Evolutionary conservation across 176 grass and related monocot species (phyloP).

Genomic region (Phragmites australis): DNA sequence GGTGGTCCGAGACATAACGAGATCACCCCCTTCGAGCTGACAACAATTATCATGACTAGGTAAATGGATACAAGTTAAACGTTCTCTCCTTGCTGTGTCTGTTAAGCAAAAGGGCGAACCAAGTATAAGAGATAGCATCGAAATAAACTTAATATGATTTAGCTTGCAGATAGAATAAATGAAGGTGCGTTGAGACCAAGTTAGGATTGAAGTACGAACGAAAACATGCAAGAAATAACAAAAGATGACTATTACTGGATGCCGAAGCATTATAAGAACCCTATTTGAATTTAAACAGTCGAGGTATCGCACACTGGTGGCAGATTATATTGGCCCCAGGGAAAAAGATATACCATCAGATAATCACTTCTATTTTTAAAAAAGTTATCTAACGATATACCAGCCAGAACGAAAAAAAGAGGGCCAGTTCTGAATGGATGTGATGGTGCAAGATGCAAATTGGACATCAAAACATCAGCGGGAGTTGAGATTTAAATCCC

Average conservation of each 20-base stretch:
- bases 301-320: background rate
- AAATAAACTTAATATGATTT: background rate
- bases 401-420: too few species aligned
- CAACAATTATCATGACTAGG: slow-evolving; percentile 30
- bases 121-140: background rate
- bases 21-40: slow-evolving; percentile 59
- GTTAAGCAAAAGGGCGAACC: background rate
- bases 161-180: background rate
- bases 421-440: too few species aligned
- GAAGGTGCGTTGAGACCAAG: background rate
- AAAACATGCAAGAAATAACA: background rate
- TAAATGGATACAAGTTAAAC: slow-evolving; percentile 36
- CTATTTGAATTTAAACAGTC: background rate
- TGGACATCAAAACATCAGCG: background rate
- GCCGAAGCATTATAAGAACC: too few species aligned
- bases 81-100: slow-evolving; percentile 33
- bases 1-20: slow-evolving; percentile 45
- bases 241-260: background rate
- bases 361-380: background rate
- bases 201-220: background rate
- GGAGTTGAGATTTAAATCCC: background rate
- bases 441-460: background rate
- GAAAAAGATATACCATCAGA: background rate
- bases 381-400: too few species aligned
- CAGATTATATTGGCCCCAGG: background rate